phyloP scores from a whole-genome alignment of 495 filamentous ascomycete genomes.

The Neurospora sp. region DNA sequence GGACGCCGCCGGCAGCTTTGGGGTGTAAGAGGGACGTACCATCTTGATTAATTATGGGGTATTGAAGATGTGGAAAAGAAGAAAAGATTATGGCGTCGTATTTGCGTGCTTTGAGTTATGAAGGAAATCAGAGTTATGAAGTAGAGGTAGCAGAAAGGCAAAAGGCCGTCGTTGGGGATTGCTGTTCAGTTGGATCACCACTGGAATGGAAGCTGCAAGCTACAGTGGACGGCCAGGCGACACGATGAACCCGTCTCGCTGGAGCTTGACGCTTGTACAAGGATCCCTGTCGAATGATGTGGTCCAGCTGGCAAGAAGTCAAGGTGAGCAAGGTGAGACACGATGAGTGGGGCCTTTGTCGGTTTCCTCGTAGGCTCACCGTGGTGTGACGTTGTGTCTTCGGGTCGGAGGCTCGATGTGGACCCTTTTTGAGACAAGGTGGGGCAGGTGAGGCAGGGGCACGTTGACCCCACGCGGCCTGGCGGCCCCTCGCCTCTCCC shows the following conservation, averaged over 20 bases:
- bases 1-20: neutral
- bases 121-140: neutral
- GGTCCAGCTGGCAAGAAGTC: slow-evolving; percentile 25
- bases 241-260: neutral
- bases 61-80: neutral
- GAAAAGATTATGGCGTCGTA: neutral
- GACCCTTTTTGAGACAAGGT: neutral
- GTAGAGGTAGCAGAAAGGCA: neutral
- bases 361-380: slow-evolving; percentile 3
- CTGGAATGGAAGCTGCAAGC: neutral
- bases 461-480: neutral
- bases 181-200: neutral
- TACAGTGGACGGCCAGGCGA: neutral
- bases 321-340: slow-evolving; percentile 10
- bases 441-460: neutral
- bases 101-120: neutral
- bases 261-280: neutral
- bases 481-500: neutral
- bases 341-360: neutral
- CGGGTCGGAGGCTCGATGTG: neutral
- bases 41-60: neutral
- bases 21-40: neutral
- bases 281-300: slow-evolving; percentile 3
- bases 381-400: neutral
- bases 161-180: neutral